Evolutionary conservation across 192 early-diverging fungal genomes (phyloP), one percentile per base, ranked within the genome.

Genomic region (Coemansia sp.): DNA sequence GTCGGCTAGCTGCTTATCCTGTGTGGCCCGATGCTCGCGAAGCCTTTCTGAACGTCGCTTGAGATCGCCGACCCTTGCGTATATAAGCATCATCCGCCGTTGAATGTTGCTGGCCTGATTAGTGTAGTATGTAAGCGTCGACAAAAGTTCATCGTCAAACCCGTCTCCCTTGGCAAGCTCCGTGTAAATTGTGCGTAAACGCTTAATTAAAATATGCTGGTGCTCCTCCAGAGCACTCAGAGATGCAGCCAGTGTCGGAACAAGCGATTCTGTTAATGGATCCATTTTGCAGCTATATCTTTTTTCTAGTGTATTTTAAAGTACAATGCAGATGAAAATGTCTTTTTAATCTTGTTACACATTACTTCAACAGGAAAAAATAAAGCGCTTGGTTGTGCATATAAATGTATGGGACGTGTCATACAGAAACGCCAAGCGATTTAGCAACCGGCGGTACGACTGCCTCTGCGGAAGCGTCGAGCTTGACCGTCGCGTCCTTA

Each of bases 81-180:
- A 64, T 37, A 77, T 62, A 39, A 77, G 64, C 61, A 59, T 39
- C 67, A 77, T 77, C 27, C 64, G 59, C 12, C 73, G 67, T 54
- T 66, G 73, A 0, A 70, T 52, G 23, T 46, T 14, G 18, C 59
- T 63, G 41, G 73, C 67, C 45, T 77, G 67, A 61, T 50, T 66
- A 27, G 67, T 59, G 46, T 77, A 77, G 53, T 53, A 43, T 5
- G 73, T 63, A 19, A 77, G 53, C 18, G 73, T 77, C 0, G 60
- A 14, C 30, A 70, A 4, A 4, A 77, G 73, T 48, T 77, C 73
- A 8, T 56, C 59, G 13, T 57, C 39, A 10, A 37, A 24, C 21
- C 34, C 52, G 6, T 57, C 47, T n/a, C 40, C 57, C n/a, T 59
- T 37, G 8, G 44, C 43, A 24, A 76, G 63, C 46, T 47, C 45